Base-by-base conservation (phyloP, 169 alveolate species). In the Plasmodium fragile region DNA sequence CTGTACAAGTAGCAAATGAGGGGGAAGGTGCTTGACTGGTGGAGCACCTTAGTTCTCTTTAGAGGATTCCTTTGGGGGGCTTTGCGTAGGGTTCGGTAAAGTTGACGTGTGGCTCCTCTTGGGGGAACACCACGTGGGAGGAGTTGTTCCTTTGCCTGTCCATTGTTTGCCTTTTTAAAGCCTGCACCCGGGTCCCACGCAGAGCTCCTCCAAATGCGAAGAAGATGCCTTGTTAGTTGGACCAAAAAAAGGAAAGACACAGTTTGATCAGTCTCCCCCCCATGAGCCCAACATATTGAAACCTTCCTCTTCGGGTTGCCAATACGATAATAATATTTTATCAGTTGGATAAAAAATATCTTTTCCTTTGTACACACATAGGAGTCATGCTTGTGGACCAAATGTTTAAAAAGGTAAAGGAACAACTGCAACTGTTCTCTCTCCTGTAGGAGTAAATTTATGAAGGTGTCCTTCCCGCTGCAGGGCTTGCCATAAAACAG, bases 381-480 rank as follows among this genome's bases (percentile, higher is more conserved):
- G 7, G 82, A 83, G 10, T 49, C 18, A 25, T 55, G 6, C 0
- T 78, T 25, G 6, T 45, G 22, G 18, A 34, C 39, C 82, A 89
- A 41, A 52, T 89, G 65, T 3, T 32, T 11, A 16, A 78, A 59
- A 13, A 89, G 43, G 39, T 78, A 89, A 1, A 89, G 32, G 49
- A 89, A 89, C 34, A 78, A 39, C 13, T 55, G 16, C 70, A 89
- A n/a, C 13, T 25, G 32, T 25, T 52, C 41, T 22, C 71, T 77
- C 49, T 53, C 59, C 71, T 49, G 78, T 22, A 89, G 18, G 16
- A 89, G 72, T 28, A 11, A 25, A 25, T 78, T 89, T 78, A 89
- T 89, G n/a, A 89, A 79, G 25, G 81, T 79, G 36, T 89, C 94
- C 53, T 89, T 89, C 30, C 94, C 94, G 41, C 94, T 89, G 71